Percentiles rank a stretch among this genome's conserved stretches.
phyloP scores from a whole-genome alignment of 768 basidiomycete genomes.

The Exidia glandulosa region DNA sequence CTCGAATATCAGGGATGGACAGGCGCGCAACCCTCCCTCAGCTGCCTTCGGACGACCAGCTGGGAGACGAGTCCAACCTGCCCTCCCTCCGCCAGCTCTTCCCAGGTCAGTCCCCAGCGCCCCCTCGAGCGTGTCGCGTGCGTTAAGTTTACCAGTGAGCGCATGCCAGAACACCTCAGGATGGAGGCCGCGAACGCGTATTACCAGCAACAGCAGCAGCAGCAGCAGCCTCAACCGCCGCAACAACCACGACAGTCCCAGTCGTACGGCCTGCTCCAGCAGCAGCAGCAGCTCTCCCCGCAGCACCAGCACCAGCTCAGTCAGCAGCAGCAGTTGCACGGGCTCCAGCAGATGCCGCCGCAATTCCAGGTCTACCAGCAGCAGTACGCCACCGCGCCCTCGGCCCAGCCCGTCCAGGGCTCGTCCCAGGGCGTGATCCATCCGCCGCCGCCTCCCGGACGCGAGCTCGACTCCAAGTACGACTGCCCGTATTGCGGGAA shows the following conservation, averaged over 20 bases:
- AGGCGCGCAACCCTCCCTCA: not conserved
- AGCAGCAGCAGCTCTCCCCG: not conserved
- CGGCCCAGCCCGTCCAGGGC: not conserved
- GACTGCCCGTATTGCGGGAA: constrained; percentile 40
- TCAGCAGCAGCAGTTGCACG: not conserved
- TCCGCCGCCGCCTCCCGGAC: not conserved
- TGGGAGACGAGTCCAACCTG: not conserved
- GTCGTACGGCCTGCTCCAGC: not conserved
- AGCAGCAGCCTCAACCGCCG: not conserved
- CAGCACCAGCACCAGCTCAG: not conserved
- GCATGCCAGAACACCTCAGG: not conserved
- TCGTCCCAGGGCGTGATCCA: not conserved
- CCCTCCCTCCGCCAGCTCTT: not conserved
- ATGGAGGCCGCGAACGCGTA: not conserved
- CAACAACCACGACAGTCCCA: not conserved
- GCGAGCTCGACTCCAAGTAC: constrained; percentile 10
- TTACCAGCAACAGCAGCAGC: not conserved
- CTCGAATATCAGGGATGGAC: not conserved
- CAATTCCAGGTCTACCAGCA: not conserved
- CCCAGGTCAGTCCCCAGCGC: not conserved
- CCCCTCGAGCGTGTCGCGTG: not conserved
- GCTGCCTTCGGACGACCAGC: not conserved
- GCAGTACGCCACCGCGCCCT: constrained; percentile 1
- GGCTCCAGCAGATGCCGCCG: not conserved
- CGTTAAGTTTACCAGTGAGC: not conserved